Base-by-base conservation (phyloP, 1,284 basidiomycete genomes). In the Trichosporon sp. region DNA sequence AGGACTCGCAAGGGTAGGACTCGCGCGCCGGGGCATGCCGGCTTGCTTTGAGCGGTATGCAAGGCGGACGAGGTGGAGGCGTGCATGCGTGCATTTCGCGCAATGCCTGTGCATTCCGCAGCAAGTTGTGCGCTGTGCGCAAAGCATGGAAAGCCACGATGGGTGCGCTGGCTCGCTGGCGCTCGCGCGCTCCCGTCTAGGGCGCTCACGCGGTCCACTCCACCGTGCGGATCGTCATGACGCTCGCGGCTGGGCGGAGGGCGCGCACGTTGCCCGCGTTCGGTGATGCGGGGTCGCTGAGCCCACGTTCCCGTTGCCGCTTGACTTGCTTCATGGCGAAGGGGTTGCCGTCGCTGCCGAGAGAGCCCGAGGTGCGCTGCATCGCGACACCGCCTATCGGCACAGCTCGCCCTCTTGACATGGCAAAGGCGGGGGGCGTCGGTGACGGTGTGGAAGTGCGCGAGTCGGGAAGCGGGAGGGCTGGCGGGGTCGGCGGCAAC, bases 301-400 rank as follows among this genome's bases (percentile, higher is more conserved):
- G 59, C 5, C 59, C 59, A 1, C 59, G 59, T 5, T 63, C 59
- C 4, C 59, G 31, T 11, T 37, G 31, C 59, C 31, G 31, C 59
- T 63, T 32, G 38, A 11, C 38, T 4, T 32, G 32, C 59, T 35
- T 63, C 32, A 31, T 2, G 2, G 59, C 59, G 65, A 68, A 69
- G 3, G 73, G 73, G 73, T 74, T 74, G 43, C 68, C 69, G 70
- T 74, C 73, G n/a, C 67, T 69, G 7, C 73, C 73, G n/a, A 70
- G 38, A 21, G 68, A 68, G 12, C 68, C 67, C 1, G 56, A 61
- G 1, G 43, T 37, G 37, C 73, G 68, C 40, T 71, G 54, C 73
- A 74, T 74, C 2, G 70, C 51, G 40, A 70, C 61, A 4, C 73
- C 70, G 32, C 70, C 70, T 54, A 54, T 54, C 51, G 51, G 65